Evolutionary conservation across 768 basidiomycete genomes (phyloP).

Genomic region (Boletus barrowsii): DNA sequence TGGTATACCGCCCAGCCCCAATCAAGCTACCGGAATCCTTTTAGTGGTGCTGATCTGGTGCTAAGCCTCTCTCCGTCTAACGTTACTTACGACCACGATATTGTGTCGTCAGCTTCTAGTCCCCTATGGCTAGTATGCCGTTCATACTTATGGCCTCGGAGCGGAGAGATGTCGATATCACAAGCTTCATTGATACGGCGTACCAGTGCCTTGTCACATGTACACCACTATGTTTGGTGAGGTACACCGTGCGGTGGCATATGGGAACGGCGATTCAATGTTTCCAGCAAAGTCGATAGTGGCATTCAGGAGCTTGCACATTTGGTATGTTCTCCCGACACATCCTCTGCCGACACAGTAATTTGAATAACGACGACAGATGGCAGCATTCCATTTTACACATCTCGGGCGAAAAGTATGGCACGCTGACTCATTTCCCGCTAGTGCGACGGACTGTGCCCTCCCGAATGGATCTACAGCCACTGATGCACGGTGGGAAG

Average conservation of each 20-base stretch:
- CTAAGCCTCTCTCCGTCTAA: too few species aligned
- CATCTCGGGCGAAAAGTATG: not conserved
- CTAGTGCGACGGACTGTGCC: not conserved
- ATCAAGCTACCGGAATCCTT: not conserved
- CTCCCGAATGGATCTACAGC: not conserved
- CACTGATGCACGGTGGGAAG: conserved; percentile 2
- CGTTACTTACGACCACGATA: not conserved
- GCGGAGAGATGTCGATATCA: not conserved
- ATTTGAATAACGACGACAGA: not conserved
- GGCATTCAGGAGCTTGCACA: not conserved
- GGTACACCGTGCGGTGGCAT: not conserved
- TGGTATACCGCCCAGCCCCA: not conserved
- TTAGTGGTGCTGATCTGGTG: not conserved
- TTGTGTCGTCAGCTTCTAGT: not conserved
- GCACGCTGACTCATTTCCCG: not conserved
- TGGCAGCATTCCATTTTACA: not conserved
- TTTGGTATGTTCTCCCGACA: not conserved
- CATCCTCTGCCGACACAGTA: not conserved
- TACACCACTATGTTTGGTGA: not conserved
- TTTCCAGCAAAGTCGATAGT: not conserved
- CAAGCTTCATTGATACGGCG: not conserved
- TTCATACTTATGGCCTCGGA: not conserved
- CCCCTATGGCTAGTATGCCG: not conserved
- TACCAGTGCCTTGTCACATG: too few species aligned
- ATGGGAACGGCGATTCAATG: not conserved